Conservation (phyloP, 371 early-diverging fungal species). For the Dinochytrium kinnereticum region DNA sequence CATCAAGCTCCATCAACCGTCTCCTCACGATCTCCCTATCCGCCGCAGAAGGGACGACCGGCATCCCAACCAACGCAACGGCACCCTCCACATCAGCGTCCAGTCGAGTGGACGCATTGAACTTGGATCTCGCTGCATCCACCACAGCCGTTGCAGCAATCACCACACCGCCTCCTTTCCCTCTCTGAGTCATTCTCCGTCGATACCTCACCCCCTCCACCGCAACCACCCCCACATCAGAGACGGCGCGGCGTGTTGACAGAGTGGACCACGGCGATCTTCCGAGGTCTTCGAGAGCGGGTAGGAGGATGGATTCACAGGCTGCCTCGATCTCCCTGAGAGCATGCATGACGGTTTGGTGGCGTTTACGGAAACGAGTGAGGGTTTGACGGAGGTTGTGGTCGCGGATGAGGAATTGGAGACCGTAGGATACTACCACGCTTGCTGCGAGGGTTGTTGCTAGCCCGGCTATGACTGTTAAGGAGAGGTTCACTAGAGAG, state of each 20-base stretch:
- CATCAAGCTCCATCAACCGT: conserved; percentile 22
- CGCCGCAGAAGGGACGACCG: background rate
- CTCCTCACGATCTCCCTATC: background rate
- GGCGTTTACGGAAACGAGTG: conserved; percentile 1
- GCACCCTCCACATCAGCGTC: background rate
- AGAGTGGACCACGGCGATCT: background rate
- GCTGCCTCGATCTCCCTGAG: background rate
- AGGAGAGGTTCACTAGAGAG: background rate
- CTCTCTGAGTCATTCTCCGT: background rate
- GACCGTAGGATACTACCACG: background rate
- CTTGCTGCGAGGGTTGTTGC: background rate
- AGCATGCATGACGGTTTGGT: background rate
- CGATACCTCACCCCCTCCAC: background rate
- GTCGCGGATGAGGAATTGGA: conserved; percentile 21
- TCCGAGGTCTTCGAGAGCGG: background rate
- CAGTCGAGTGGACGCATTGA: background rate
- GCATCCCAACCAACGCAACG: background rate
- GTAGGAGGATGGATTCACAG: background rate
- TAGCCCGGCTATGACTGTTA: background rate
- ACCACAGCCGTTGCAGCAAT: background rate
- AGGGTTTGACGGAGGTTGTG: conserved; percentile 26
- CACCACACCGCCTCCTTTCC: background rate
- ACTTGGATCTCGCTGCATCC: background rate
- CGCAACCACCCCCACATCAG: background rate
- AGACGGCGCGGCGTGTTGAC: background rate